Evolutionary conservation across 2,329 filamentous ascomycete species (phyloP), one percentile per base, ranked within the genome.

Genomic region (Coniochaeta ligniaria): DNA sequence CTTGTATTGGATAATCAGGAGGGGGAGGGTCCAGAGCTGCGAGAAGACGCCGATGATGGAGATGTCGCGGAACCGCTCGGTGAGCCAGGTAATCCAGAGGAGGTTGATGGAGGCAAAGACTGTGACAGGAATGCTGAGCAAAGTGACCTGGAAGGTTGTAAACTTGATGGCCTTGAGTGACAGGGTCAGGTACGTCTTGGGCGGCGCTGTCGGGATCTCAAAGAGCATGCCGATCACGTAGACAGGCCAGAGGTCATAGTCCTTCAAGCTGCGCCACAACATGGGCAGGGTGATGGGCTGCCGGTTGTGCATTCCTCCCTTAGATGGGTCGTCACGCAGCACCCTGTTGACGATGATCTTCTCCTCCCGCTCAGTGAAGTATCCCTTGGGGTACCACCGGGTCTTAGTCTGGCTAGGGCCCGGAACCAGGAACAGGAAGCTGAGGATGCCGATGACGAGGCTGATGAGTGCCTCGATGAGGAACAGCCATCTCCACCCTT

Each of bases 301-400:
- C 6, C 83, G 77, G 61, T 85, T 85, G 66, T 84, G 80, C 80
- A 86, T 84, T 58, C 78, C 77, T 47, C 79, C 79, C 68, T 82
- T 83, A 22, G 75, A 76, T 0, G 83, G 83, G 60, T 85, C 84
- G 55, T 87, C 84, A 2, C 84, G 78, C 11, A 76, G 66, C 1
- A 77, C 68, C 0, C 85, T 76, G 61, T 85, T 87, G n/a, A 85
- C 82, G n/a, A 86, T 76, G 60, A 86, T 86, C 31, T 73, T 72
- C 61, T 83, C 78, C 65, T 86, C 82, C 6, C 78, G 6, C 31
- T 61, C 47, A 7, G 24, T 59, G 57, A 61, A 61, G 9, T 59
- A 61, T 1, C 60, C 60, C 17, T 56, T 56, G 1, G 60, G 45
- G 2, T 59, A 52, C 57, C 57, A 61, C 60, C 60, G 59, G 5